Evolutionary conservation across 345 rosid genomes (phyloP).

Genomic region (Nasturtium officinale): DNA sequence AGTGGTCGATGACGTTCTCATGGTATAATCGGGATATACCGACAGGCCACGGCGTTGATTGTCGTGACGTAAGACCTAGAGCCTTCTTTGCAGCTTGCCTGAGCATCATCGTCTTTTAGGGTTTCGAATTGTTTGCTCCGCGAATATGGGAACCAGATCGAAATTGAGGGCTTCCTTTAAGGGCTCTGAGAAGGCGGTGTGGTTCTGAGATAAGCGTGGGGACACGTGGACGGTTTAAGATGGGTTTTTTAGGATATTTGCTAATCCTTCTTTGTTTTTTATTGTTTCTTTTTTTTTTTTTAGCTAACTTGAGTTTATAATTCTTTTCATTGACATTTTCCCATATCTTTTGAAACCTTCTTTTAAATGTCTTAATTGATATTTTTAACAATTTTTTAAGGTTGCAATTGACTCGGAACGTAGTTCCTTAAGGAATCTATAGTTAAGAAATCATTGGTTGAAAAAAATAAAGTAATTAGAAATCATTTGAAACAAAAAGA

Average conservation of each 20-base stretch:
- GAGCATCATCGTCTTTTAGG: conserved; percentile 48
- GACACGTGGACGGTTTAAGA: conserved; percentile 46
- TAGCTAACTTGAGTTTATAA: neutral
- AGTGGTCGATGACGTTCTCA: conserved; percentile 95
- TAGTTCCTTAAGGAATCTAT: neutral
- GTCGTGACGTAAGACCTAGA: conserved; percentile 46
- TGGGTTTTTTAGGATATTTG: conserved; percentile 11
- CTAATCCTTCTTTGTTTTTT: neutral
- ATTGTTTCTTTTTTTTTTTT: neutral
- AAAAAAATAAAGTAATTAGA: too few relatives aligned
- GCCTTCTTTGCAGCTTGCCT: conserved; percentile 54
- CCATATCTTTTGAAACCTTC: neutral
- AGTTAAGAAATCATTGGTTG: neutral
- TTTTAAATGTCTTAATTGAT: neutral
- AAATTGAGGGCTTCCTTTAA: neutral
- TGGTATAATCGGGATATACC: conserved; percentile 63
- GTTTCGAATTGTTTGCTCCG: neutral
- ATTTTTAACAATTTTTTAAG: neutral
- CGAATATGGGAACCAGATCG: neutral
- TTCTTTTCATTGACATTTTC: neutral
- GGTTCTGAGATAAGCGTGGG: neutral
- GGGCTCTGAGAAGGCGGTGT: conserved; percentile 20
- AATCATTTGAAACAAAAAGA: too few relatives aligned
- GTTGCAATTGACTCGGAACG: neutral
- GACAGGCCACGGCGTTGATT: conserved; percentile 39